Conservation (phyloP, 169 alveolate genomes). For the Cytauxzoon felis region DNA sequence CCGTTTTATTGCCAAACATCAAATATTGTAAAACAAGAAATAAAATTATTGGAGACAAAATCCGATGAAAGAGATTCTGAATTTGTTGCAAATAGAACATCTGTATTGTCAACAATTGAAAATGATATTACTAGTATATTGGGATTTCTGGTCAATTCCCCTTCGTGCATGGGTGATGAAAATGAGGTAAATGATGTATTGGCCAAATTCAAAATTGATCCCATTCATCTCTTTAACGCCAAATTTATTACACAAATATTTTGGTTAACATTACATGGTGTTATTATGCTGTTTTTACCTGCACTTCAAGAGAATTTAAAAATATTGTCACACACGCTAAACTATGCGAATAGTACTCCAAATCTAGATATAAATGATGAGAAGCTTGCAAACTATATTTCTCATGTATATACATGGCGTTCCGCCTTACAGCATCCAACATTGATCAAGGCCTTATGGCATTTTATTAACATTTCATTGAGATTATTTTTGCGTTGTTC, state of each 20-base stretch:
- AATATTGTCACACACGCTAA: constrained; percentile 42
- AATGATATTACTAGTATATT: constrained; percentile 5
- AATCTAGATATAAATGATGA: constrained; percentile 45
- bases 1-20: constrained; percentile 51
- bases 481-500: constrained; percentile 58
- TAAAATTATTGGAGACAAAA: constrained; percentile 35
- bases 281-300: constrained; percentile 76
- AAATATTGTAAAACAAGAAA: constrained; percentile 31
- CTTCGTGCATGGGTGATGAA: constrained; percentile 62
- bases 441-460: constrained; percentile 58
- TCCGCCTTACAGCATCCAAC: constrained; percentile 53
- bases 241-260: constrained; percentile 80
- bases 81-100: constrained; percentile 14
- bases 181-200: constrained; percentile 38
- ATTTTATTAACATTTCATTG: constrained; percentile 62
- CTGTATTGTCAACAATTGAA: constrained; percentile 41
- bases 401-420: constrained; percentile 66
- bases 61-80: constrained; percentile 22
- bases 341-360: constrained; percentile 13
- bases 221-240: constrained; percentile 56
- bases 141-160: constrained; percentile 21
- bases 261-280: constrained; percentile 77
- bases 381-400: constrained; percentile 49
- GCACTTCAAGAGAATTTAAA: constrained; percentile 67
- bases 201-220: constrained; percentile 17